phyloP scores from a whole-genome alignment of 2,329 filamentous ascomycete genomes.

The Xylaria sp. region DNA sequence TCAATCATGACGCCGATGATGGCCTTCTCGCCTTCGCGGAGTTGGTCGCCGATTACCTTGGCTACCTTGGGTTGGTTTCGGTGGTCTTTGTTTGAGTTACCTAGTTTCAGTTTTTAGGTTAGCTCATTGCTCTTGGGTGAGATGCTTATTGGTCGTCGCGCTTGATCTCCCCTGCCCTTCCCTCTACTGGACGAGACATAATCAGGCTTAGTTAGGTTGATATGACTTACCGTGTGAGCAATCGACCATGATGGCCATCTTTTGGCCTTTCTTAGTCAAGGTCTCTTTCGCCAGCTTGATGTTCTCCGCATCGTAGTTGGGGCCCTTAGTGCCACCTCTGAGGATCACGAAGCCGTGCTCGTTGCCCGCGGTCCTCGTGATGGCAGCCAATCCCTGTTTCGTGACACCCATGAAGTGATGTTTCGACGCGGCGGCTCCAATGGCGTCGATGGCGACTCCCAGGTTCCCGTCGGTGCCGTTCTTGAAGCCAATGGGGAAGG shows the following conservation, averaged over 20 bases:
- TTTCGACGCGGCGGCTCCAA: conserved; percentile 83
- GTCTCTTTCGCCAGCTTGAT: conserved; percentile 83
- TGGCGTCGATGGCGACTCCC: conserved; percentile 92
- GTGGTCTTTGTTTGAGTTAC: conserved; percentile 98
- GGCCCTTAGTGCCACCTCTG: conserved; percentile 88
- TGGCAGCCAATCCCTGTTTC: conserved; percentile 95
- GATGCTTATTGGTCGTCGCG: conserved; percentile 30
- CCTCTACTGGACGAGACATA: too few relatives aligned
- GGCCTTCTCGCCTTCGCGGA: conserved; percentile 84
- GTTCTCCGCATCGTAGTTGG: conserved; percentile 91
- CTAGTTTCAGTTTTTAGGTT: conserved; percentile 54
- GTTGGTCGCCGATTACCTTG: conserved; percentile 81
- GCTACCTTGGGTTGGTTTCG: conserved; percentile 97
- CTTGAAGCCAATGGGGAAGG: conserved; percentile 99
- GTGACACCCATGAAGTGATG: conserved; percentile 99
- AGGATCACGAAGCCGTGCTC: conserved; percentile 98
- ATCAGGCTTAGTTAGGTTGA: not conserved
- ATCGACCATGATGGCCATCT: conserved; percentile 95
- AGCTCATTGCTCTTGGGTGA: too few relatives aligned
- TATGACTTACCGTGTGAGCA: conserved; percentile 84
- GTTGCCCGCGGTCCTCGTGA: conserved; percentile 92
- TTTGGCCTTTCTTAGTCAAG: conserved; percentile 83
- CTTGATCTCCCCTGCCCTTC: not conserved
- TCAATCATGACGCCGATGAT: conserved; percentile 99
- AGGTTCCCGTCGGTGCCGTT: conserved; percentile 96